These are phyloP conservation scores for Tricholoma matsutake DNA, from an alignment of 768 basidiomycete genomes.

Conservation along the genomic window DNA sequence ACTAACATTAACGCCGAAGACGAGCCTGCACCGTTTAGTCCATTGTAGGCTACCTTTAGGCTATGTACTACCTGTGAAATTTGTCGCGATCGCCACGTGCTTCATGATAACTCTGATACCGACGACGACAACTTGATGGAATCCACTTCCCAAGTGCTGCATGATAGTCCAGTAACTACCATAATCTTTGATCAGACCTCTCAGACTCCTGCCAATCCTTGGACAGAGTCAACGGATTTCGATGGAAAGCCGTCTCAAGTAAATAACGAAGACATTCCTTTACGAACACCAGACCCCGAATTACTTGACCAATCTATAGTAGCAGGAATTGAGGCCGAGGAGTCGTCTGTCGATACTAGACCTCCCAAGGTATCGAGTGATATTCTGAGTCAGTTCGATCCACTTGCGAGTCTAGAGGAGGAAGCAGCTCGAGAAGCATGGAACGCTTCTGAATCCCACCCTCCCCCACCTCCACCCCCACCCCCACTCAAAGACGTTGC, in stretches of 20 bases:
- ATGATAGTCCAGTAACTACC: neutral
- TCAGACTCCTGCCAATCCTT: constrained; percentile 34
- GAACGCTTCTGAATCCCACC: constrained; percentile 60
- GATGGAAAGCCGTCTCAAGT: constrained; percentile 14
- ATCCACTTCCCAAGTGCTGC: neutral
- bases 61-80: no score
- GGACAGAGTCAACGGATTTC: constrained; percentile 29
- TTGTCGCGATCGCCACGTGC: no score
- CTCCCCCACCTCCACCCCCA: constrained; percentile 39
- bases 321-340: constrained; percentile 31
- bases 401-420: constrained; percentile 55
- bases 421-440: constrained; percentile 62
- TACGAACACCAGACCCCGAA: constrained; percentile 42
- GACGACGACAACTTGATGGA: neutral
- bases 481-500: constrained; percentile 34
- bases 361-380: constrained; percentile 30
- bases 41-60: no score
- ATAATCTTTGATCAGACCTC: neutral
- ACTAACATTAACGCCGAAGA: no score
- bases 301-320: constrained; percentile 39
- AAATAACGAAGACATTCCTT: constrained; percentile 15
- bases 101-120: neutral
- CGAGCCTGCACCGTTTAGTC: no score
- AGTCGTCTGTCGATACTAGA: constrained; percentile 8
- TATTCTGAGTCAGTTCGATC: constrained; percentile 66